Evolutionary conservation across 768 basidiomycete genomes (phyloP), one percentile per base, ranked within the genome.

Genomic region (Lentinula edodes): DNA sequence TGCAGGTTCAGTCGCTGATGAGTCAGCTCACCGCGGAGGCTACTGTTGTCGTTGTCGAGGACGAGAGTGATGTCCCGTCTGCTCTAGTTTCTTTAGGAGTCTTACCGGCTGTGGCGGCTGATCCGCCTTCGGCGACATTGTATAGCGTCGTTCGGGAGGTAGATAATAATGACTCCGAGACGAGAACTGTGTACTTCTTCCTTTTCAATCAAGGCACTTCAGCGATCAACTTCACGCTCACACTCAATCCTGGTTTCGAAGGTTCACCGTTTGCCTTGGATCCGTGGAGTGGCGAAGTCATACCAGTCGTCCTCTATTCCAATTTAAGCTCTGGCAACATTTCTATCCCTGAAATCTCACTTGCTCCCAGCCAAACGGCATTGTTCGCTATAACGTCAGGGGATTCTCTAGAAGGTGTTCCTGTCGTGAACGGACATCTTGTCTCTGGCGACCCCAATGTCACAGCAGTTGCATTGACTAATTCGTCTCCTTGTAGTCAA

Each of bases 191-290:
- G 6, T 62, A 61, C 38, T 63, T 65, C 56, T 65, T 61, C 42
- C 60, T 65, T 6, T 65, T 58, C 43, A 65, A 65, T 42, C 53
- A 60, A 16, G 59, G 41, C 16, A 59, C 60, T 23, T 34, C 20
- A n/a, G 51, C 60, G 36, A 53, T 61, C 12, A 63, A 63, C 55
- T 63, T 63, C 39, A 61, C 65, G 4, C 60, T 65, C 15, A 35
- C 57, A 2, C 60, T 65, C 12, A 58, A 61, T 46, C 57, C 62
- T 34, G 65, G 63, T 10, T 55, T 63, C 15, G 13, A 28, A 6
- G 65, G 65, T 18, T 61, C 62, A 48, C 65, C 65, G 32, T 65
- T 65, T 46, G 59, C 57, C 51, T 63, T 65, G 23, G 60, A 65
- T 58, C 58, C 65, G 16, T 65, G 62, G 56, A 65, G 52, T 4